These are phyloP conservation scores for Durusdinium trenchii DNA, from an alignment of 73 alveolate genomes.

Conservation along the genomic window DNA sequence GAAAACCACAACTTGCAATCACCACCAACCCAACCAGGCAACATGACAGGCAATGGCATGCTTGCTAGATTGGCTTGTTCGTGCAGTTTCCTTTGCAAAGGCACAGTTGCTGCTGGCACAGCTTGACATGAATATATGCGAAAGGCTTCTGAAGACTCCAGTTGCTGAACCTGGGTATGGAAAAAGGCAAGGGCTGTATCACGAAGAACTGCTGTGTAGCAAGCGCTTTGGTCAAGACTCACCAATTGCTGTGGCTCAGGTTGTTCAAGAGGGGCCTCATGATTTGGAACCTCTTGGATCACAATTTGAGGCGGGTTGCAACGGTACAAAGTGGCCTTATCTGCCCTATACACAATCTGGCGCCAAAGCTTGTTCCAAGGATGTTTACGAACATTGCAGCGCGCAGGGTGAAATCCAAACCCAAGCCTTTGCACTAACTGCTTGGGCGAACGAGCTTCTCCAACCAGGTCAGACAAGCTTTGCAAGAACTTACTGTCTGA, in stretches of 20 bases:
- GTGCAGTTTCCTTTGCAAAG: background rate
- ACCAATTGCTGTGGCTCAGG: background rate
- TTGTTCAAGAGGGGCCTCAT: no score
- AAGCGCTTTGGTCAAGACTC: no score
- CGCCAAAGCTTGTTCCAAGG: constrained; percentile 40
- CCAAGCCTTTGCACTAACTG: background rate
- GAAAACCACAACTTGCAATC: background rate
- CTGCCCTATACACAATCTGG: background rate
- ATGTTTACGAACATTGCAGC: background rate
- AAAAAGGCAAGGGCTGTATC: background rate
- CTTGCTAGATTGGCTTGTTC: background rate
- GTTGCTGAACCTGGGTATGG: background rate
- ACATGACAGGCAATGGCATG: background rate
- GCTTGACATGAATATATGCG: background rate
- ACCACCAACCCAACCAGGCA: background rate
- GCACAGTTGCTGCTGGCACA: background rate
- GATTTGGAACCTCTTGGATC: no score
- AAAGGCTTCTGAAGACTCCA: background rate
- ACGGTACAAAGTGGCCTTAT: background rate
- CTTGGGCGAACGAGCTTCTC: background rate
- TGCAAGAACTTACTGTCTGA: background rate
- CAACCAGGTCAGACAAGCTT: background rate
- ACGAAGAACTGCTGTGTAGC: background rate
- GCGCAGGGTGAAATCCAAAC: background rate
- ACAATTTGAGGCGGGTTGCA: background rate